phyloP scores from a whole-genome alignment of 1,284 basidiomycete genomes.

The Volvariella volvacea region DNA sequence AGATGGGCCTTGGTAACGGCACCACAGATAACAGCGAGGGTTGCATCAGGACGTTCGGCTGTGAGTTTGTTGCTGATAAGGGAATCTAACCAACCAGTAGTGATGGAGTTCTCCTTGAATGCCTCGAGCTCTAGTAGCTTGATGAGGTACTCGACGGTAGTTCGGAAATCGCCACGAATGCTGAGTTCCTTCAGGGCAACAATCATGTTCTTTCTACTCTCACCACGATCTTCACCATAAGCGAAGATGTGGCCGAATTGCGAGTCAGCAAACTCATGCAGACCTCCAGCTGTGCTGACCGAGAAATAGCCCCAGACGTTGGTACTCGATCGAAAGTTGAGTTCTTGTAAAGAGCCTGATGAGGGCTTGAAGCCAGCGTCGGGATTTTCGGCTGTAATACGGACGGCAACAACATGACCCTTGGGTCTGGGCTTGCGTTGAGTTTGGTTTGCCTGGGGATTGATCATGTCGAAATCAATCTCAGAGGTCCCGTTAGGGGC shows the following conservation, averaged over 20 bases:
- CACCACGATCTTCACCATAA: constrained; percentile 93
- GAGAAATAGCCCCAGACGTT: constrained; percentile 99
- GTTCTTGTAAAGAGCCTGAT: constrained; percentile 92
- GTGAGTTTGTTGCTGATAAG: constrained; percentile 96
- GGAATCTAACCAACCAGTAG: constrained; percentile 98
- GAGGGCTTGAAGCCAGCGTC: constrained; percentile 99
- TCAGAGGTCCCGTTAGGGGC: constrained; percentile 82
- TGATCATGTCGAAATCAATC: constrained; percentile 95
- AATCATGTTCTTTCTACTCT: constrained; percentile 99
- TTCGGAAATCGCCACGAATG: constrained; percentile 98
- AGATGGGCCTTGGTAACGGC: constrained; percentile 96
- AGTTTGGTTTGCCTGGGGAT: constrained; percentile 79
- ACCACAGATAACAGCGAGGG: constrained; percentile 92
- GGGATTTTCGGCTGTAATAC: constrained; percentile 99
- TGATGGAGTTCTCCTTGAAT: constrained; percentile 96
- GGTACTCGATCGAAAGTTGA: constrained; percentile 98
- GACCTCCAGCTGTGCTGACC: constrained; percentile 89
- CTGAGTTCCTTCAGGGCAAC: constrained; percentile 97
- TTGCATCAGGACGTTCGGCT: constrained; percentile 90
- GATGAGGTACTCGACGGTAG: constrained; percentile 98
- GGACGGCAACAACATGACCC: constrained; percentile 98
- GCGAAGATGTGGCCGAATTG: constrained; percentile 99
- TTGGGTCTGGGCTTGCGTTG: constrained; percentile 97
- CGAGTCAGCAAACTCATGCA: constrained; percentile 98
- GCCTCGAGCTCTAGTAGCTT: constrained; percentile 95